A percentile compares a stretch with the other conserved stretches of the same genome.
Conservation (phyloP, 495 filamentous ascomycete genomes). For the Penicillium samsonianum region DNA sequence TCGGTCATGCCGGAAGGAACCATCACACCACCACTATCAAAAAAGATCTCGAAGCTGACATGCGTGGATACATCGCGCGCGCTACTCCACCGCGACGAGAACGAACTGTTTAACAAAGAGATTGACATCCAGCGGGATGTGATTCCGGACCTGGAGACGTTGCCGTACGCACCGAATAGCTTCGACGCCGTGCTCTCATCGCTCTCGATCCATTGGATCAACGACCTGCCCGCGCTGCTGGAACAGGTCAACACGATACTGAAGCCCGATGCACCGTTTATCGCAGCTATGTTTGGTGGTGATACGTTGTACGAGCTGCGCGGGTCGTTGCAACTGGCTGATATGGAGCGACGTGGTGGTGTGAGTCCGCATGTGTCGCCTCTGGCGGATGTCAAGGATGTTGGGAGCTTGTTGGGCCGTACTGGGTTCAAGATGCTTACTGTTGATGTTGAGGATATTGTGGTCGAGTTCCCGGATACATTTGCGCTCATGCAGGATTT, state of each 20-base stretch:
- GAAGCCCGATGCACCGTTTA: conserved; percentile 88
- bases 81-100: conserved; percentile 79
- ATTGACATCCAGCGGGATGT: conserved; percentile 72
- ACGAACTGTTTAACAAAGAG: conserved; percentile 71
- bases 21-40: conserved; percentile 62
- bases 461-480: conserved; percentile 91
- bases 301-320: conserved; percentile 94
- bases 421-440: conserved; percentile 96
- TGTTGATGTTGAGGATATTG: conserved; percentile 94
- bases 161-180: conserved; percentile 73
- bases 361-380: conserved; percentile 86
- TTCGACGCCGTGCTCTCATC: conserved; percentile 91
- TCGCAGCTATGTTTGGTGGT: conserved; percentile 94
- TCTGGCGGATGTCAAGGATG: conserved; percentile 86
- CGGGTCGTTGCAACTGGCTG: conserved; percentile 89
- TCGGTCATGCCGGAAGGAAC: conserved; percentile 44
- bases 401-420: conserved; percentile 80
- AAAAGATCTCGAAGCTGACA: conserved; percentile 67
- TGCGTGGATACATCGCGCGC: conserved; percentile 77
- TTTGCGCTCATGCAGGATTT: conserved; percentile 92
- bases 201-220: conserved; percentile 94
- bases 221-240: conserved; percentile 85
- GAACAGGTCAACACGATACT: conserved; percentile 78
- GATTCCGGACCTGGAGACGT: conserved; percentile 63
- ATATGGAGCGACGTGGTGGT: conserved; percentile 83